Evolutionary conservation across 768 basidiomycete genomes (phyloP), one percentile per base, ranked within the genome.

Genomic region (Sarcodon sp.): DNA sequence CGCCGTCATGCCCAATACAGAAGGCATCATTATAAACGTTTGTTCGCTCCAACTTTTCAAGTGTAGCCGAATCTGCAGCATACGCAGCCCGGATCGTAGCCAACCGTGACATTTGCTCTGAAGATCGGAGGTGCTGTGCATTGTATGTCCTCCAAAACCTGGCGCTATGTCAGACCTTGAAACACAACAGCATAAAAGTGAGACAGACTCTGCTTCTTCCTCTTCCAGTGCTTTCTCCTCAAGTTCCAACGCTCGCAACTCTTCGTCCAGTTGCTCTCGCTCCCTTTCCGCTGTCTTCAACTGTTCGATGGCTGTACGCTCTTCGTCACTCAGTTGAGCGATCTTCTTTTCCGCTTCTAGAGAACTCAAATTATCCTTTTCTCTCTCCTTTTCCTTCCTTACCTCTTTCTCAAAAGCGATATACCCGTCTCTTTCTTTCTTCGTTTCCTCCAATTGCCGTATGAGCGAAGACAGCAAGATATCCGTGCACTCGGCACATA

Each of bases 11-110:
- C 3, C 91, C 90, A 54, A 94, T 93, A 57, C 89, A 92, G 59
- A 96, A 96, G 0, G 90, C 87, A 56, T 96, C 91, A 51, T 91
- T 91, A 67, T 94, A 94, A 18, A 96, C 91, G 59, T 96, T 96
- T 2, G 90, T 90, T 46, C 84, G 77, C 59, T 91, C 86, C 9
- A 96, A 72, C 62, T 87, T 86, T 59, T 90, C 87, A 12, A 87
- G 71, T 3, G 81, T 82, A 9, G 73, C 75, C 15, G 83, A 73
- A 57, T 88, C 88, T 18, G 83, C 77, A 16, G 80, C 79, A 55
- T 89, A 87, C 6, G 87, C 83, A 8, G 86, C 80, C 34, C 82
- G 73, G 46, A 91, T 65, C 1, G 83, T 80, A 18, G 83, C 77
- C 37, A 86, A 63, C 55, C 85, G 81, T 13, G 81, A 71, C 27